phyloP scores from a whole-genome alignment of 1,284 basidiomycete species.

The Irpex lacteus region DNA sequence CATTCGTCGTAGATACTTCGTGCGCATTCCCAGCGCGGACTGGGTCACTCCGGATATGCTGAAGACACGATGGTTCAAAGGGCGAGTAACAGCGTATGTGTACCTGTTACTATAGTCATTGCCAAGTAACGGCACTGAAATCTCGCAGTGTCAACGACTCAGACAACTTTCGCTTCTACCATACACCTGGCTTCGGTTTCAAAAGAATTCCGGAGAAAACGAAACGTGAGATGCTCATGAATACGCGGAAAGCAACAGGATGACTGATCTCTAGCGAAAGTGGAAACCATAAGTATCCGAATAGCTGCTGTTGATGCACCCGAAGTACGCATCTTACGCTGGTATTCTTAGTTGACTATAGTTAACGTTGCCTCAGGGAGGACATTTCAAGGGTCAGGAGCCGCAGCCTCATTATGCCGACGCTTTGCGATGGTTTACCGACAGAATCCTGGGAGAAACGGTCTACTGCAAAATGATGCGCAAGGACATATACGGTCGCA shows the following conservation, averaged over 20 bases:
- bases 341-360: conserved; percentile 15
- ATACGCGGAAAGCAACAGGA: neutral
- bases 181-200: conserved; percentile 78
- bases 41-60: conserved; percentile 63
- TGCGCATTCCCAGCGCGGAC: conserved; percentile 57
- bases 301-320: conserved; percentile 90
- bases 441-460: conserved; percentile 50
- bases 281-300: conserved; percentile 77
- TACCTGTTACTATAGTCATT: neutral
- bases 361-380: conserved; percentile 18
- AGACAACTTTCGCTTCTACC: conserved; percentile 80
- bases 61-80: conserved; percentile 63
- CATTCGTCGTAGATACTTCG: conserved; percentile 28
- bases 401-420: conserved; percentile 73
- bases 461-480: conserved; percentile 70
- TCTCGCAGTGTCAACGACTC: conserved; percentile 75
- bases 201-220: conserved; percentile 53
- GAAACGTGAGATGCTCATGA: conserved; percentile 48
- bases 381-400: conserved; percentile 73
- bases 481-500: conserved; percentile 80
- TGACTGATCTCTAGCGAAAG: conserved; percentile 51
- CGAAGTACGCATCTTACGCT: conserved; percentile 51
- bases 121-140: neutral
- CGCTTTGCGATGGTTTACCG: conserved; percentile 69
- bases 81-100: conserved; percentile 47